These are phyloP conservation scores for Phialophora expanda DNA, from an alignment of 2,329 filamentous ascomycete species.

Conservation along the genomic window DNA sequence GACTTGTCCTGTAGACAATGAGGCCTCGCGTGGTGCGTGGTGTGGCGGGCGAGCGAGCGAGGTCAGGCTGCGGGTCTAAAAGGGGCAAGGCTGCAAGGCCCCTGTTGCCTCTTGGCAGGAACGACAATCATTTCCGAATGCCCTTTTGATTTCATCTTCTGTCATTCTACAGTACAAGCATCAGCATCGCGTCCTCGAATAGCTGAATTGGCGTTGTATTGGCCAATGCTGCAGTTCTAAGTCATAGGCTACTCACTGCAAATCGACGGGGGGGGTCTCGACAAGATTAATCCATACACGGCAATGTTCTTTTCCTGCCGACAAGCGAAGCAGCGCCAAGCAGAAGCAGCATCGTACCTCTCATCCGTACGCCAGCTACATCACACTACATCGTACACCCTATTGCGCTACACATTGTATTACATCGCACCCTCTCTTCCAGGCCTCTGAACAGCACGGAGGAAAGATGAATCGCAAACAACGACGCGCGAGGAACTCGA, in stretches of 20 bases:
- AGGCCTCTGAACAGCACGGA: too few relatives aligned
- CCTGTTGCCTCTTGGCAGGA: background rate
- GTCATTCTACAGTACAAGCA: background rate
- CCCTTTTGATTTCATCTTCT: background rate
- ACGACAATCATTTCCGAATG: background rate
- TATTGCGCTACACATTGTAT: background rate
- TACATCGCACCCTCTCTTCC: background rate
- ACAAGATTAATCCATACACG: background rate
- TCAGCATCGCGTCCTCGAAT: background rate
- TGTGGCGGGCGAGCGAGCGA: too few relatives aligned
- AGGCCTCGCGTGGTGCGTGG: too few relatives aligned
- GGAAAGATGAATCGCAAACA: conserved; percentile 37
- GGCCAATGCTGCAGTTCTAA: background rate
- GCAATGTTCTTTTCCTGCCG: background rate
- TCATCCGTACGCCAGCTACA: background rate
- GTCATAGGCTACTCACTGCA: background rate
- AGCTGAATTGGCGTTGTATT: background rate
- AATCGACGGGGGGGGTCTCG: background rate
- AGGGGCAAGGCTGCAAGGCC: background rate
- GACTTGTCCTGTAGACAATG: too few relatives aligned
- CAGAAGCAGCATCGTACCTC: background rate
- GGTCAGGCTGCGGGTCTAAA: background rate
- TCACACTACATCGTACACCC: background rate
- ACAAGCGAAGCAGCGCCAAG: background rate
- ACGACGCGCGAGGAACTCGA: conserved; percentile 31